Evolutionary conservation across 345 rosid genomes (phyloP), one percentile per base, ranked within the genome.

Genomic region (Citrus hindsii): DNA sequence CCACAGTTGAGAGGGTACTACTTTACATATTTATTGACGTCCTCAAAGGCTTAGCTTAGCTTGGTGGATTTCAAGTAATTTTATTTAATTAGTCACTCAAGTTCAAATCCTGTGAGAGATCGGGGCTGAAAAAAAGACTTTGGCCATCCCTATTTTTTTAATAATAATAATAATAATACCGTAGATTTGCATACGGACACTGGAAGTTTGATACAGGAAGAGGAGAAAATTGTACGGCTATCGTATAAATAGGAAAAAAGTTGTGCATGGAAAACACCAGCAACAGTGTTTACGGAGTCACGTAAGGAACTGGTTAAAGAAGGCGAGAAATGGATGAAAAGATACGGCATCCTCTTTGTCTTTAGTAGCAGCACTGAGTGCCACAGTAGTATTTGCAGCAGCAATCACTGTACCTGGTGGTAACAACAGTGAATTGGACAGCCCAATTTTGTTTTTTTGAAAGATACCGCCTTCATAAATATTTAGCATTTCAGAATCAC

Each of bases 291-390:
- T 75, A 78, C 68, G 33, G 82, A 76, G 58, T 80, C 75, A 37
- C 86, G 81, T 35, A 33, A 79, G 78, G 19, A 53, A 4, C 22
- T 81, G 18, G 48, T 79, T 27, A 9, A 77, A 68, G 79, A 21
- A 21, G 84, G 84, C 0, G 82, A 81, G 74, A 81, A 81, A 79
- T 84, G 86, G 84, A 78, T 84, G 84, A 35, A 84, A 81, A 69
- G 83, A 18, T 25, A 25, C 27, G 0, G 27, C 27, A 25, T 0
- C 27, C 27, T 25, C 27, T 25, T 25, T 25, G 27, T 25, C 27
- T 25, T 25, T 25, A 25, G 27, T 25, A 25, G 79, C 88, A 12
- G 77, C 86, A 18, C 82, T 77, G 18, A 84, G 0, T 7, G 82
- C 81, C 3, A 76, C 86, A 0, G 84, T 82, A 0, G 75, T 87